Conservation (phyloP, 306 rosid species). For the Rubus idaeus region DNA sequence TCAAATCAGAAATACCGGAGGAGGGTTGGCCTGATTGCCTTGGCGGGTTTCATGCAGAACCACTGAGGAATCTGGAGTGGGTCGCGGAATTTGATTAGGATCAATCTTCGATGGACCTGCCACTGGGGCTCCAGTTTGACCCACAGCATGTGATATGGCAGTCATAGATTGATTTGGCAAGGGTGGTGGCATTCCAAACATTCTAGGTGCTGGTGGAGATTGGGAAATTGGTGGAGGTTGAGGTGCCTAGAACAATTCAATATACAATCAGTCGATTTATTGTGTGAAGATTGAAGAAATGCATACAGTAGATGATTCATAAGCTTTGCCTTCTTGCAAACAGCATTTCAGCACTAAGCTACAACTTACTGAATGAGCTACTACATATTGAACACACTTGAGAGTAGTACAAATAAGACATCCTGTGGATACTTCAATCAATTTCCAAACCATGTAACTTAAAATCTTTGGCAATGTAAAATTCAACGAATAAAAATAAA, state of each 20-base stretch:
- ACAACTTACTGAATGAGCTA: neutral
- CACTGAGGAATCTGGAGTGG: constrained; percentile 75
- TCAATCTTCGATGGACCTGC: constrained; percentile 90
- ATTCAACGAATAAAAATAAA: neutral
- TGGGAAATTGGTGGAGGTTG: constrained; percentile 65
- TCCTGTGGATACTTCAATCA: neutral
- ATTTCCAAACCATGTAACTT: neutral
- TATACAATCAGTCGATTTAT: constrained; percentile 10
- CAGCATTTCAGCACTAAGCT: neutral
- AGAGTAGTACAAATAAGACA: neutral
- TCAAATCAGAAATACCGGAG: constrained; percentile 69
- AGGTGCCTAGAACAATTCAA: constrained; percentile 41
- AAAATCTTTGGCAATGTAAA: neutral
- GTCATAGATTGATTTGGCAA: constrained; percentile 87
- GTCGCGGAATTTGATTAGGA: constrained; percentile 96
- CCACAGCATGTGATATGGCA: constrained; percentile 73
- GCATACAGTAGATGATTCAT: constrained; percentile 5
- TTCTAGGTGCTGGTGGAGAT: constrained; percentile 58
- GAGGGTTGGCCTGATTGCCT: constrained; percentile 83
- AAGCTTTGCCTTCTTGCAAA: constrained; percentile 7
- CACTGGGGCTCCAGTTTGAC: constrained; percentile 84
- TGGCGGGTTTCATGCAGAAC: constrained; percentile 78
- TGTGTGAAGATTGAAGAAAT: constrained; percentile 18
- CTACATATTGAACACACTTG: neutral
- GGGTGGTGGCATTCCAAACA: constrained; percentile 85